phyloP scores from a whole-genome alignment of 2,329 filamentous ascomycete genomes.

The Penicillium sp. region DNA sequence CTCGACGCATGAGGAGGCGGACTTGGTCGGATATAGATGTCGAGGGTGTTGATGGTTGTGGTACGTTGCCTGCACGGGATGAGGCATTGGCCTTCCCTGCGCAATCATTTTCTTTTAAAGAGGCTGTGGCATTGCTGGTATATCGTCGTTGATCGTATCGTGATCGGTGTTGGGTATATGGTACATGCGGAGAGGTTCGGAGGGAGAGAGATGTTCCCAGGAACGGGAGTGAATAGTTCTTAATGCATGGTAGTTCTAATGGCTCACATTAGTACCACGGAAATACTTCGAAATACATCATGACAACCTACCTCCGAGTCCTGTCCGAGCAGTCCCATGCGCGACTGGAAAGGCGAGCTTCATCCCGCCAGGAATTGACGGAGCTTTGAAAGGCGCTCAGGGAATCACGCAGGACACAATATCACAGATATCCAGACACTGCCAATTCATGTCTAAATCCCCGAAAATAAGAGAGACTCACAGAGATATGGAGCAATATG shows the following conservation, averaged over 20 bases:
- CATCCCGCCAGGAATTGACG: slow-evolving; percentile 21
- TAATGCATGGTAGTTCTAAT: background rate
- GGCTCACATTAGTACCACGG: slow-evolving; percentile 1
- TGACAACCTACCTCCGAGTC: slow-evolving; percentile 16
- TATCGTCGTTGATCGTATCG: slow-evolving; percentile 13
- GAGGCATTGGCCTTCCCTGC: background rate
- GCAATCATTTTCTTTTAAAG: background rate
- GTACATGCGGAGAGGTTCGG: background rate
- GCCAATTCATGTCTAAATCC: slow-evolving; percentile 18
- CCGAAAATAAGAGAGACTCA: background rate
- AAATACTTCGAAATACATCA: background rate
- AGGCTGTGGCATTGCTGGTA: slow-evolving; percentile 13
- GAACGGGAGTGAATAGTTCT: background rate
- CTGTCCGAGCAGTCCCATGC: slow-evolving; percentile 11
- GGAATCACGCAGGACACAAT: slow-evolving; percentile 5
- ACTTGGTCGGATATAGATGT: slow-evolving; percentile 30
- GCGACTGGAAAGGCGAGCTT: slow-evolving; percentile 24
- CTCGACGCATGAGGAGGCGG: slow-evolving; percentile 45
- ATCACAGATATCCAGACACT: slow-evolving; percentile 2
- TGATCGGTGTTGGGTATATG: slow-evolving; percentile 5
- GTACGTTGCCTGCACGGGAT: background rate
- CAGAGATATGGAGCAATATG: background rate
- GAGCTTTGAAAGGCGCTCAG: slow-evolving; percentile 10
- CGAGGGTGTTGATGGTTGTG: background rate
- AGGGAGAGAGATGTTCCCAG: background rate